Conservation (phyloP, 108 stramenopile genomes). For the Asterionellopsis glacialis region DNA sequence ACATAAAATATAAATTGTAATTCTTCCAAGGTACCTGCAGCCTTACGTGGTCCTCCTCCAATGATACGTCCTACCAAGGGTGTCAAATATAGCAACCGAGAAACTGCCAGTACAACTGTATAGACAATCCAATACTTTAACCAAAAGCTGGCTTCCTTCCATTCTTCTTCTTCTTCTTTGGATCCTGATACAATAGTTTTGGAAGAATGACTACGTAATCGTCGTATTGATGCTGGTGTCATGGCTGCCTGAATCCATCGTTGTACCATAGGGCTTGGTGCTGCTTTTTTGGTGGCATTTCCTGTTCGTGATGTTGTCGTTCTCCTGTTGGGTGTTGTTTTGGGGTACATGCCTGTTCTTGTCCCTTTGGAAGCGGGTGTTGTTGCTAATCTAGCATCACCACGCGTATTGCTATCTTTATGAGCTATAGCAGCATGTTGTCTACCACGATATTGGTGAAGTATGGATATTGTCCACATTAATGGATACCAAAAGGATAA, state of each 20-base stretch:
- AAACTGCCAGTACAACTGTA: constrained; percentile 37
- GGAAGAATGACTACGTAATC: too few species aligned
- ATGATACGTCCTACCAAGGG: constrained; percentile 42
- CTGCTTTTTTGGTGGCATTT: neutral
- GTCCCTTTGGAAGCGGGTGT: neutral
- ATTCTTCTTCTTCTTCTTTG: neutral
- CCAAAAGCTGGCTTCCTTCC: constrained; percentile 29
- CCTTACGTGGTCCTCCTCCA: neutral
- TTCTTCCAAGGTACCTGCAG: constrained; percentile 12
- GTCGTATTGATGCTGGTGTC: too few species aligned
- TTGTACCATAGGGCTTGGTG: neutral
- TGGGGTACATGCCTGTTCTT: neutral
- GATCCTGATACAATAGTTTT: too few species aligned
- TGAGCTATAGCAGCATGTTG: neutral
- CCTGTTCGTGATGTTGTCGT: neutral
- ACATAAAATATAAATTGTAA: constrained; percentile 61
- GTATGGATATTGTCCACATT: constrained; percentile 36
- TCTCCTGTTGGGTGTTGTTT: neutral
- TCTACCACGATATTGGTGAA: constrained; percentile 21
- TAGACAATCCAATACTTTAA: constrained; percentile 76
- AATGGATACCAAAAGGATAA: constrained; percentile 56
- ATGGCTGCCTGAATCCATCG: too few species aligned
- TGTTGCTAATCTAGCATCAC: neutral
- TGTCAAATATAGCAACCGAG: constrained; percentile 28
- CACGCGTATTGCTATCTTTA: neutral